Base-by-base conservation (phyloP, 169 alveolate genomes). In the Plasmodium berghei region DNA sequence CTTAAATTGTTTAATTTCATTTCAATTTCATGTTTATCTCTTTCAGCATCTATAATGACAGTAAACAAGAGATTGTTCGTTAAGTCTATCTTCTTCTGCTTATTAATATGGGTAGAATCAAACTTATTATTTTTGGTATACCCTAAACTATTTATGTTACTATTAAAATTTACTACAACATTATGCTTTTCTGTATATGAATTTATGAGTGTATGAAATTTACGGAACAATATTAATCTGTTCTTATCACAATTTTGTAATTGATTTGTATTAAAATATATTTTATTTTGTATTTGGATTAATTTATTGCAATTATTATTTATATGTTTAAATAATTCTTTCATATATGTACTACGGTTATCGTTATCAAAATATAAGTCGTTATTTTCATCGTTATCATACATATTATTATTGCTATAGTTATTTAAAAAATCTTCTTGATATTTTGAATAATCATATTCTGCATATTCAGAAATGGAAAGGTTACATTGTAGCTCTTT, bases 261-360 rank as follows among this genome's bases (percentile, higher is more conserved):
- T 16, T 80, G 58, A 16, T 54, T 66, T 54, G 67, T 52, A 1
- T 56, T 1, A 24, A 28, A 42, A 5, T 8, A 40, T 66, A 61
- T 80, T 66, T 80, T 64, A 46, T 71, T 80, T n/a, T 64, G 80
- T 26, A 80, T 12, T 80, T 80, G 90, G 49, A 80, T 80, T 45
- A 64, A 61, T 66, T 80, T 70, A 48, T 59, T 80, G 40, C 83
- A 54, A 61, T 66, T 70, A 9, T 52, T 80, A 34, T 80, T 80
- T 12, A 80, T 48, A 46, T 80, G 66, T 66, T 48, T 52, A 9
- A 49, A 26, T 42, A 80, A 16, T 58, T 80, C 58, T 12, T 34
- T 42, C 59, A 64, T 24, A 40, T 49, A 80, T 26, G 66, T 66
- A 12, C 42, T 24, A 49, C 10, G 10, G 0, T 24, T 59, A 59